Conservation (phyloP, 352 stramenopile species). For the Phytopythium mirpurense region DNA sequence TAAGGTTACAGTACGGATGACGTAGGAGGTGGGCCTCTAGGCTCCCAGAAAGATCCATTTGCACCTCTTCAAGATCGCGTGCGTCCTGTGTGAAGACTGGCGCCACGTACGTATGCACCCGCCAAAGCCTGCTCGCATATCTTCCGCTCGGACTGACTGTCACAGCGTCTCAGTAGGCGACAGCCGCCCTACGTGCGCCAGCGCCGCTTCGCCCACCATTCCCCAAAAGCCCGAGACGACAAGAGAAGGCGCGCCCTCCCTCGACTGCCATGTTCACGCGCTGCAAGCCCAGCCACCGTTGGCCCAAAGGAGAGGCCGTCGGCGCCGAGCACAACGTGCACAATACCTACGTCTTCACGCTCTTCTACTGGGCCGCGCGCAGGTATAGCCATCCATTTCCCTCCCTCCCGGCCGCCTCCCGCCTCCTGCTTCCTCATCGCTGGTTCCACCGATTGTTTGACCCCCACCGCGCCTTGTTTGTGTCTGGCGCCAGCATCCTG, state of each 20-base stretch:
- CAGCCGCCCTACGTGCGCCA: too few species aligned
- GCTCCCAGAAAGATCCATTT: too few species aligned
- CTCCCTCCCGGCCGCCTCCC: too few species aligned
- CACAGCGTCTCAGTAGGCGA: neutral
- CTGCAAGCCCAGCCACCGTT: neutral
- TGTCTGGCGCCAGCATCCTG: constrained; percentile 69
- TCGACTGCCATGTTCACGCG: neutral
- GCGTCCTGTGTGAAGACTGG: neutral
- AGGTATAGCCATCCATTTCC: too few species aligned
- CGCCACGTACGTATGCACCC: neutral
- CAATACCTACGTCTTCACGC: constrained; percentile 62
- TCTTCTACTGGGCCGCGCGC: constrained; percentile 71
- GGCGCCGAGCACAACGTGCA: constrained; percentile 48
- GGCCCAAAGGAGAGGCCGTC: neutral
- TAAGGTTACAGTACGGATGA: too few species aligned
- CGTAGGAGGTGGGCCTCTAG: too few species aligned
- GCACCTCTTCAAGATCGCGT: constrained; percentile 3
- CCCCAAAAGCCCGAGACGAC: neutral
- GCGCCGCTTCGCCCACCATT: constrained; percentile 1
- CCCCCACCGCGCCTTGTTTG: too few species aligned
- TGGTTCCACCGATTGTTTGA: too few species aligned
- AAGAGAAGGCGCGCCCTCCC: too few species aligned
- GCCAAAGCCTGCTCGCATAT: too few species aligned
- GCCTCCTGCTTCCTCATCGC: too few species aligned
- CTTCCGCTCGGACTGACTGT: neutral